phyloP scores from a whole-genome alignment of 78 protist genomes.

The Chrysochromulina parva region DNA sequence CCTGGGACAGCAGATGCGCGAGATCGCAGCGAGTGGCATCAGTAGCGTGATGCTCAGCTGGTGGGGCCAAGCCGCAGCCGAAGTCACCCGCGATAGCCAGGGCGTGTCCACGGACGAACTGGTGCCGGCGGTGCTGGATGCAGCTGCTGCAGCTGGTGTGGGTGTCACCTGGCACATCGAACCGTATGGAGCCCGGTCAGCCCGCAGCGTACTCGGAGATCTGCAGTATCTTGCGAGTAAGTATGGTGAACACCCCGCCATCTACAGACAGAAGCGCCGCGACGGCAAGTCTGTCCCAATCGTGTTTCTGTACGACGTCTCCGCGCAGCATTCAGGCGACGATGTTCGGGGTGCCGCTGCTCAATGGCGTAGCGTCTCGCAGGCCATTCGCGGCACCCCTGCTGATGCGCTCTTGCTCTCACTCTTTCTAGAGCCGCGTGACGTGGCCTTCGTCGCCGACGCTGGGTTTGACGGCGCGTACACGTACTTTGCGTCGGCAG shows the following conservation, averaged over 20 bases:
- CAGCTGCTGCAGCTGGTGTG: not conserved
- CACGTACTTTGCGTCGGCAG: constrained; percentile 32
- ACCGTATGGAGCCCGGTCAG: constrained; percentile 16
- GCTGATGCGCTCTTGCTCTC: not conserved
- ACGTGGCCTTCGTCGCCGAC: not conserved
- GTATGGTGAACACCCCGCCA: constrained; percentile 23
- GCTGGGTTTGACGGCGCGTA: constrained; percentile 41
- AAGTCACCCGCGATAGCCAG: too few species aligned
- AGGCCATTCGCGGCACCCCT: not conserved
- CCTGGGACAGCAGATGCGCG: too few species aligned
- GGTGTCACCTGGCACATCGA: constrained; percentile 33
- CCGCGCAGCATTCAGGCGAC: not conserved
- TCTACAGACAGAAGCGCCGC: not conserved
- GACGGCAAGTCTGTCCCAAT: not conserved
- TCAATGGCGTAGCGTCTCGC: not conserved
- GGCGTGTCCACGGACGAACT: too few species aligned
- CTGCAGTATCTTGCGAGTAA: not conserved
- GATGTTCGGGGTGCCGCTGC: not conserved
- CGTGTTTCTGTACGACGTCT: constrained; percentile 30
- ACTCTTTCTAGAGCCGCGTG: not conserved
- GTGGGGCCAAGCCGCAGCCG: too few species aligned
- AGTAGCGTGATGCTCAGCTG: too few species aligned
- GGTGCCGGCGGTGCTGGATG: constrained; percentile 32
- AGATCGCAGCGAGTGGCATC: too few species aligned
- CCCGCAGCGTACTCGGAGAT: not conserved